Percentiles rank a stretch among this genome's conserved stretches.
phyloP scores from a whole-genome alignment of 2,329 filamentous ascomycete species.

The Sporothrix sp. region DNA sequence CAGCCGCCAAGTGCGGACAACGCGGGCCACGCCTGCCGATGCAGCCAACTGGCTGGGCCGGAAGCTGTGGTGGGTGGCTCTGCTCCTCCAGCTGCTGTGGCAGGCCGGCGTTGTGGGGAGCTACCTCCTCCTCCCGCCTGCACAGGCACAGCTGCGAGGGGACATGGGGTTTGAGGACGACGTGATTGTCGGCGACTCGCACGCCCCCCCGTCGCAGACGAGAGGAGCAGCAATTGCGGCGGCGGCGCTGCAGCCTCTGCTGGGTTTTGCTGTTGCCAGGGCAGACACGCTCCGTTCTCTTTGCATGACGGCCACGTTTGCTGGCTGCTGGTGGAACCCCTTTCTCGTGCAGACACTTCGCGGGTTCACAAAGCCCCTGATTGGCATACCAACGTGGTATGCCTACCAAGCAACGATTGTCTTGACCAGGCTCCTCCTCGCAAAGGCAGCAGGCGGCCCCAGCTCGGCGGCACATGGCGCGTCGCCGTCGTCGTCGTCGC shows the following conservation, averaged over 20 bases:
- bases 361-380: slow-evolving; percentile 50
- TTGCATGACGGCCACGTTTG: slow-evolving; percentile 15
- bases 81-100: slow-evolving; percentile 41
- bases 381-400: slow-evolving; percentile 56
- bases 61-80: slow-evolving; percentile 39
- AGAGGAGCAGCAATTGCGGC: not conserved
- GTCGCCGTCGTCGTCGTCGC: slow-evolving; percentile 36
- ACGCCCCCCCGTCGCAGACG: not conserved
- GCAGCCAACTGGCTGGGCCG: slow-evolving; percentile 32
- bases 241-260: slow-evolving; percentile 26
- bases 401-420: slow-evolving; percentile 52
- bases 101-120: slow-evolving; percentile 25
- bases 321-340: slow-evolving; percentile 59
- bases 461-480: slow-evolving; percentile 47
- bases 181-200: slow-evolving; percentile 21
- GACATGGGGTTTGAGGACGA: slow-evolving; percentile 16
- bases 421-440: slow-evolving; percentile 42
- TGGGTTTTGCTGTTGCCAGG: slow-evolving; percentile 31
- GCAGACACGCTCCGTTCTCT: slow-evolving; percentile 18
- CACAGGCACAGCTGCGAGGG: not conserved
- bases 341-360: slow-evolving; percentile 49
- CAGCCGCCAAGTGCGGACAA: slow-evolving; percentile 37
- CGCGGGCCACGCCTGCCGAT: slow-evolving; percentile 34
- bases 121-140: not conserved
- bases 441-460: slow-evolving; percentile 38